Evolutionary conservation across 2,329 filamentous ascomycete species (phyloP).

Genomic region (Pestalotiopsis fici): DNA sequence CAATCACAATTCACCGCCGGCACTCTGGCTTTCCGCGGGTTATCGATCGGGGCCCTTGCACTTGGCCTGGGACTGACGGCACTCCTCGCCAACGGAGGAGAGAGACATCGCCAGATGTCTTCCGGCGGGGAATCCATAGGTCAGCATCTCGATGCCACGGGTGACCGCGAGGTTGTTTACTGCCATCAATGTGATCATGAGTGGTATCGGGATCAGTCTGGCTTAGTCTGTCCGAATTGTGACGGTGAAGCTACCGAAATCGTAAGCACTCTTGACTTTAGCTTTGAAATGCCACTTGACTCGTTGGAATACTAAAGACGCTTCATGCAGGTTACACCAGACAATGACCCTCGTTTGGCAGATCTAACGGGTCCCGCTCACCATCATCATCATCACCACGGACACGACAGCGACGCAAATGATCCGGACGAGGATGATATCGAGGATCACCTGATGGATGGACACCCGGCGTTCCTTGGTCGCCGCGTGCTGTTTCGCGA

Average conservation of each 20-base stretch:
- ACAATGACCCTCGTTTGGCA: conserved; percentile 62
- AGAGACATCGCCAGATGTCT: conserved; percentile 40
- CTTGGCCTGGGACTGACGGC: conserved; percentile 61
- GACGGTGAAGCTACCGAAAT: conserved; percentile 81
- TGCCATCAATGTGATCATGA: conserved; percentile 82
- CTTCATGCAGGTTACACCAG: conserved; percentile 44
- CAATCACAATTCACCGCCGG: conserved; percentile 6
- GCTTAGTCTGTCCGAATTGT: conserved; percentile 76
- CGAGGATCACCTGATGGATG: conserved; percentile 47
- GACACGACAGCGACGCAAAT: conserved; percentile 40
- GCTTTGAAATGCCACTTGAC: neutral
- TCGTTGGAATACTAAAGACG: neutral
- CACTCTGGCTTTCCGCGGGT: conserved; percentile 58
- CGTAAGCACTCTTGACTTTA: conserved; percentile 46
- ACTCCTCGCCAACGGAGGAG: conserved; percentile 53
- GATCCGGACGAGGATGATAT: conserved; percentile 63
- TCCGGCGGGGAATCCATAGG: conserved; percentile 27
- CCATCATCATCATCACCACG: conserved; percentile 19
- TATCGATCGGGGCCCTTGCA: conserved; percentile 56
- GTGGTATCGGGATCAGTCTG: conserved; percentile 75
- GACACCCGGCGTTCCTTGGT: conserved; percentile 41
- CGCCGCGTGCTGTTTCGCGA: conserved; percentile 33
- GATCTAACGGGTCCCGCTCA: conserved; percentile 28
- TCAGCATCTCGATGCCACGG: conserved; percentile 49
- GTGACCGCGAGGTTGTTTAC: conserved; percentile 72